These are phyloP conservation scores for Aspergillus ruber DNA, from an alignment of 2,329 filamentous ascomycete genomes.

Conservation along the genomic window DNA sequence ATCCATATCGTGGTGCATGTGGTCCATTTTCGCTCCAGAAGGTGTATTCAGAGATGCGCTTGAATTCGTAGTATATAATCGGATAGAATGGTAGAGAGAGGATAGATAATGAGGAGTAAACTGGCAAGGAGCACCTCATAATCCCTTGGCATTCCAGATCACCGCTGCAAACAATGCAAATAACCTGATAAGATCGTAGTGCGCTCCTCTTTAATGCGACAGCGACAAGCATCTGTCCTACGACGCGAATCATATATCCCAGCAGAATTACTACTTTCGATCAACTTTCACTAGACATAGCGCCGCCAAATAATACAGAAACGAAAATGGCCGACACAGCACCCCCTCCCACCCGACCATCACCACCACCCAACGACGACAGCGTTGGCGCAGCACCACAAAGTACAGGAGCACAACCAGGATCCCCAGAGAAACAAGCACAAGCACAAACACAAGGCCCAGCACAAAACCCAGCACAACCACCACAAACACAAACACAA, in stretches of 20 bases:
- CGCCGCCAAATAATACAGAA: not conserved
- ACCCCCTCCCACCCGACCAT: conserved; percentile 22
- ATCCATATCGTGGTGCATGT: conserved; percentile 29
- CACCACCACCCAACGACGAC: conserved; percentile 11
- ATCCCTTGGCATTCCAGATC: too few relatives aligned
- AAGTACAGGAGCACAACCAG: conserved; percentile 8
- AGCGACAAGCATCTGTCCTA: not conserved
- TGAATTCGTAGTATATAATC: too few relatives aligned
- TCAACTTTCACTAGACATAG: too few relatives aligned
- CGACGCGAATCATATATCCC: too few relatives aligned
- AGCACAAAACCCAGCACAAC: conserved; percentile 12
- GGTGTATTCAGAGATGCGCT: too few relatives aligned
- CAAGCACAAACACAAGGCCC: not conserved
- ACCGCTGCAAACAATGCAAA: conserved; percentile 32
- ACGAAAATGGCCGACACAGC: conserved; percentile 37
- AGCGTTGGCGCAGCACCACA: conserved; percentile 13
- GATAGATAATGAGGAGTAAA: too few relatives aligned
- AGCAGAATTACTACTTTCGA: too few relatives aligned
- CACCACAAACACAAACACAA: conserved; percentile 6
- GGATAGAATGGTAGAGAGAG: too few relatives aligned
- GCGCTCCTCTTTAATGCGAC: too few relatives aligned
- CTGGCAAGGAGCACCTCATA: too few relatives aligned
- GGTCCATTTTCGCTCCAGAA: conserved; percentile 23
- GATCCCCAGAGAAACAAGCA: not conserved
- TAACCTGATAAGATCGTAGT: conserved; percentile 19